Evolutionary conservation across 2,329 filamentous ascomycete species (phyloP).

Genomic region (Hawksworthiomyces lignivorus): DNA sequence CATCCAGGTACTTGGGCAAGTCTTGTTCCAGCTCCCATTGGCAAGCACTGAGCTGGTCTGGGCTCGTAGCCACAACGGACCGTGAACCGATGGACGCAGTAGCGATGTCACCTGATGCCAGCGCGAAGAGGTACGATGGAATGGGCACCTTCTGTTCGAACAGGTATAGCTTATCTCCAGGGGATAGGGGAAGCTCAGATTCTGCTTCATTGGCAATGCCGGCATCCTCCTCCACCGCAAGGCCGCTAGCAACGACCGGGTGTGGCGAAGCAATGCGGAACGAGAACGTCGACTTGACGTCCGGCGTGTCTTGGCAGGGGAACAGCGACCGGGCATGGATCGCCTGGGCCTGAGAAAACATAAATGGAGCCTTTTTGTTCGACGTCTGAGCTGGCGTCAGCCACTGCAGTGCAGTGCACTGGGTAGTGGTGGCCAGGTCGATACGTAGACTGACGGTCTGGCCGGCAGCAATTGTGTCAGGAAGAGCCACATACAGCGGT

Average conservation of each 20-base stretch:
- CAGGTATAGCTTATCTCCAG: slow-evolving; percentile 61
- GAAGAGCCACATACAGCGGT: slow-evolving; percentile 58
- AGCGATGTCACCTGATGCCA: slow-evolving; percentile 78
- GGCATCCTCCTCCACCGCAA: slow-evolving; percentile 35
- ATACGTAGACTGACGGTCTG: slow-evolving; percentile 52
- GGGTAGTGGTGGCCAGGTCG: slow-evolving; percentile 69
- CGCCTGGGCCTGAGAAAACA: slow-evolving; percentile 97
- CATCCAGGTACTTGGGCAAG: slow-evolving; percentile 85
- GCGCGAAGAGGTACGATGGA: slow-evolving; percentile 87
- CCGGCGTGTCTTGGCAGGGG: slow-evolving; percentile 94
- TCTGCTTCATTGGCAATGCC: slow-evolving; percentile 21
- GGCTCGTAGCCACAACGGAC: slow-evolving; percentile 78
- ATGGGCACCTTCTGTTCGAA: slow-evolving; percentile 92
- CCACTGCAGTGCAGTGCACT: slow-evolving; percentile 93
- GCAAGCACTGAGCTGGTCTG: slow-evolving; percentile 74
- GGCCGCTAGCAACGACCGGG: slow-evolving; percentile 85
- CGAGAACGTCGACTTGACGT: slow-evolving; percentile 90
- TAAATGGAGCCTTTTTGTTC: slow-evolving; percentile 92
- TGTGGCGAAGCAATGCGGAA: slow-evolving; percentile 83
- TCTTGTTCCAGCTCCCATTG: slow-evolving; percentile 87
- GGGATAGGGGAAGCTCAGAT: slow-evolving; percentile 35
- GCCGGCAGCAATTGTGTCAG: slow-evolving; percentile 45
- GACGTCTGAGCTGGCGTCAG: slow-evolving; percentile 87
- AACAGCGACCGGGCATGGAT: slow-evolving; percentile 92
- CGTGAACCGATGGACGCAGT: slow-evolving; percentile 80